Evolutionary conservation across 169 alveolate species (phyloP).

Genomic region (Eimeria praecox): DNA sequence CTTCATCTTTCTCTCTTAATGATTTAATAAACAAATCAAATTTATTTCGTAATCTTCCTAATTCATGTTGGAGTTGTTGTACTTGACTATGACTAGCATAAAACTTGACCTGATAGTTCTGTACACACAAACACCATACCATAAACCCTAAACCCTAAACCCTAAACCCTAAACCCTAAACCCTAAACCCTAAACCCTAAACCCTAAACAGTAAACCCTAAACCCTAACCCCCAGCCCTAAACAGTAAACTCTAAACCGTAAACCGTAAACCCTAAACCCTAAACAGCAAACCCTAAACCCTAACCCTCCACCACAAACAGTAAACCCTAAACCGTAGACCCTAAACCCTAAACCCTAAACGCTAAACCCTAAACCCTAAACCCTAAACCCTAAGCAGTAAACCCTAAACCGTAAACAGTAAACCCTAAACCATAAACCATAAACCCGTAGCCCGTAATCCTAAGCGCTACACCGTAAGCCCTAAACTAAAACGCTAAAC

Average conservation of each 20-base stretch:
- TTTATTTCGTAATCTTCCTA: background rate
- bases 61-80: background rate
- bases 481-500: too few species aligned
- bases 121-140: background rate
- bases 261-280: too few species aligned
- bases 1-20: background rate
- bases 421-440: background rate
- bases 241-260: too few species aligned
- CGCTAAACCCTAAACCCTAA: slow-evolving; percentile 56
- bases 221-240: too few species aligned
- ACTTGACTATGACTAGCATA: slow-evolving; percentile 27
- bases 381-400: slow-evolving; percentile 1
- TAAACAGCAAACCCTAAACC: too few species aligned
- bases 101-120: slow-evolving; percentile 8
- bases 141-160: too few species aligned
- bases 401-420: slow-evolving; percentile 28
- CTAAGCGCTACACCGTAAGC: background rate
- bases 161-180: background rate
- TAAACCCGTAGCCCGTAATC: too few species aligned
- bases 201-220: too few species aligned
- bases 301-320: too few species aligned
- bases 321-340: slow-evolving; percentile 48
- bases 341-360: slow-evolving; percentile 42
- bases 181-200: too few species aligned
- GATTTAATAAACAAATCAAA: background rate